Conservation (phyloP, 2,329 filamentous ascomycete species). For the Epichloe hybrida region DNA sequence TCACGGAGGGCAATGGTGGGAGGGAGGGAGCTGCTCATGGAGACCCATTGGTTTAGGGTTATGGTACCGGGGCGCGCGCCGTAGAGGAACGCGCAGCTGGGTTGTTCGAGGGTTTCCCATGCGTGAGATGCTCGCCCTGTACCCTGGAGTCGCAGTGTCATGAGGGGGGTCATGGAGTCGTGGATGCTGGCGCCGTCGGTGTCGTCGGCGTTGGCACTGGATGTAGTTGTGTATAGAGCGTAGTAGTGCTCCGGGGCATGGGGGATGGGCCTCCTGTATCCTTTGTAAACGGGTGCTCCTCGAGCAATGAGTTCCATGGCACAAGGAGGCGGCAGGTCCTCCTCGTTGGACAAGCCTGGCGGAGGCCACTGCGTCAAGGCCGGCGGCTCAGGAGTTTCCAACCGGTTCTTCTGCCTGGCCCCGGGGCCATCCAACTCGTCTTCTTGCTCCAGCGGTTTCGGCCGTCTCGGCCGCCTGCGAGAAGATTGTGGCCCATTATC, state of each 20-base stretch:
- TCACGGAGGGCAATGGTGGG: conserved; percentile 44
- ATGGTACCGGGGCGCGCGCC: conserved; percentile 55
- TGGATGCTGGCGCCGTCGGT: conserved; percentile 36
- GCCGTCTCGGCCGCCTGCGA: conserved; percentile 29
- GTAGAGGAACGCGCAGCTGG: conserved; percentile 55
- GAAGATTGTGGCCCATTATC: conserved; percentile 10
- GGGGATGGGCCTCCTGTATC: conserved; percentile 37
- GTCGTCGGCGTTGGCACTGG: conserved; percentile 29
- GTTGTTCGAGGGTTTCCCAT: conserved; percentile 63
- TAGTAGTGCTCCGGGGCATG: conserved; percentile 43
- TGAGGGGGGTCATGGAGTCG: conserved; percentile 43
- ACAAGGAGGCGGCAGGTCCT: conserved; percentile 37
- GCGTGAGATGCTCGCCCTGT: conserved; percentile 32
- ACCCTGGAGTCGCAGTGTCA: conserved; percentile 37
- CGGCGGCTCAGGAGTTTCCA: background rate
- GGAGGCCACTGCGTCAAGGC: conserved; percentile 39
- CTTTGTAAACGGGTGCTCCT: conserved; percentile 43
- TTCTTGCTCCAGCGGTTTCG: conserved; percentile 18
- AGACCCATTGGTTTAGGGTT: conserved; percentile 57
- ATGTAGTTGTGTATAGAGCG: conserved; percentile 37
- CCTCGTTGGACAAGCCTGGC: conserved; percentile 30
- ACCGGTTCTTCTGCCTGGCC: background rate
- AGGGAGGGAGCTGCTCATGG: conserved; percentile 42
- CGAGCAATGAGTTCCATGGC: conserved; percentile 45
- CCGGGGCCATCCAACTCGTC: background rate